Evolutionary conservation across 2,329 filamentous ascomycete species (phyloP), one percentile per base, ranked within the genome.

Genomic region (Colletotrichum graminicola): DNA sequence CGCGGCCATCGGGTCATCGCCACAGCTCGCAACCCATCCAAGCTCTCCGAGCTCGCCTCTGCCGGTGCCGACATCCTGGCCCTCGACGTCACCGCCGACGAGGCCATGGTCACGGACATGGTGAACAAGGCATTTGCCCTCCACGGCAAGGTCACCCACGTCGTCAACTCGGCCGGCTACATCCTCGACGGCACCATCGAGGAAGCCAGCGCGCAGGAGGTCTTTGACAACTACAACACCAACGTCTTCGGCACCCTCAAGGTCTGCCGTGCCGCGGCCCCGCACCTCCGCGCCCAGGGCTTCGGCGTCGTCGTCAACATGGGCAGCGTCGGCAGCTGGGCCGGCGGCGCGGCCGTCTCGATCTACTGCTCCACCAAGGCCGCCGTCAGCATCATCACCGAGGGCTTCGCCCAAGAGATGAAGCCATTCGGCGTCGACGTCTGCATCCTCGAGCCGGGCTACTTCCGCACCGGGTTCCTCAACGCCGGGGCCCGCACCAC

Each of bases 231-330:
- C 14, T 88, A 87, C 76, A 82, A 85, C 75, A 87, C 86, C 41
- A 89, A 90, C 67, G 84, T 89, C 39, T 86, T 89, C 72, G 87
- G 87, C 3, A 77, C 80, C 10, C 76, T 87, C 62, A 87, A 85
- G 67, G 81, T 87, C 0, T 81, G 83, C 36, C 82, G 84, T 7
- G 84, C 86, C 0, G 82, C 87, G 5, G 74, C 87, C 0, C 85
- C 85, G 0, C 79, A 84, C 5, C 79, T 90, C 67, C 83, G 87
- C 16, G 78, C 76, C 14, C 81, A 82, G 64, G 47, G 71, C 0
- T 1, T 76, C 5, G 78, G 76, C 0, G 78, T 76, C 3, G 75
- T 88, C 1, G 83, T 83, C 16, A 84, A 82, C 2, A 83, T 88
- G 74, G 84, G 84, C 45, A 86, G 84, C 59, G 73, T 87, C 3